Percentiles rank a stretch among this genome's conserved stretches.
phyloP scores from a whole-genome alignment of 805 yeast species.

The Barnettozyma siamensis region DNA sequence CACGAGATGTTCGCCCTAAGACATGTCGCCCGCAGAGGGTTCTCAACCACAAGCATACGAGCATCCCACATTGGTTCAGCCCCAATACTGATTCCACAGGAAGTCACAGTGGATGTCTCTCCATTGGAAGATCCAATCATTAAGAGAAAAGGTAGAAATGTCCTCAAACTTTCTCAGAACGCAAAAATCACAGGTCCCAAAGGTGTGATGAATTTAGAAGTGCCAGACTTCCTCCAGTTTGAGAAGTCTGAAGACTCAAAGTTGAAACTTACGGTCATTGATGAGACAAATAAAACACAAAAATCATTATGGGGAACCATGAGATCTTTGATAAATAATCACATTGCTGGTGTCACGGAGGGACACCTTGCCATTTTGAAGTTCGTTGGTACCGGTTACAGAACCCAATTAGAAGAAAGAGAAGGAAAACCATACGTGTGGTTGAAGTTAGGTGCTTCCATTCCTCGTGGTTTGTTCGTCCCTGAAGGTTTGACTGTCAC shows the following conservation, averaged over 20 bases:
- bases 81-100: conserved; percentile 65
- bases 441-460: conserved; percentile 85
- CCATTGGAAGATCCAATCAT: conserved; percentile 49
- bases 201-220: conserved; percentile 56
- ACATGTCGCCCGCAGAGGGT: conserved; percentile 23
- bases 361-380: conserved; percentile 85
- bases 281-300: conserved; percentile 57
- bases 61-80: conserved; percentile 73
- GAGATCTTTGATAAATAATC: conserved; percentile 71
- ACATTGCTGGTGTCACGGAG: conserved; percentile 82
- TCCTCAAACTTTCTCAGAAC: conserved; percentile 50
- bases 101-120: conserved; percentile 44
- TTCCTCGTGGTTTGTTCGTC: conserved; percentile 65
- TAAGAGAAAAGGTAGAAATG: conserved; percentile 62
- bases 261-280: conserved; percentile 50
- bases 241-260: conserved; percentile 30
- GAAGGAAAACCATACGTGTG: conserved; percentile 49
- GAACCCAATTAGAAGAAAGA: conserved; percentile 68
- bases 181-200: conserved; percentile 70
- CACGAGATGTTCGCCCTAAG: neutral
- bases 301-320: conserved; percentile 94
- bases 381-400: conserved; percentile 95
- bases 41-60: conserved; percentile 27
- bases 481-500: conserved; percentile 73
- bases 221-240: conserved; percentile 67